phyloP scores from a whole-genome alignment of 2,329 filamentous ascomycete genomes.

The Macrophomina tecta region DNA sequence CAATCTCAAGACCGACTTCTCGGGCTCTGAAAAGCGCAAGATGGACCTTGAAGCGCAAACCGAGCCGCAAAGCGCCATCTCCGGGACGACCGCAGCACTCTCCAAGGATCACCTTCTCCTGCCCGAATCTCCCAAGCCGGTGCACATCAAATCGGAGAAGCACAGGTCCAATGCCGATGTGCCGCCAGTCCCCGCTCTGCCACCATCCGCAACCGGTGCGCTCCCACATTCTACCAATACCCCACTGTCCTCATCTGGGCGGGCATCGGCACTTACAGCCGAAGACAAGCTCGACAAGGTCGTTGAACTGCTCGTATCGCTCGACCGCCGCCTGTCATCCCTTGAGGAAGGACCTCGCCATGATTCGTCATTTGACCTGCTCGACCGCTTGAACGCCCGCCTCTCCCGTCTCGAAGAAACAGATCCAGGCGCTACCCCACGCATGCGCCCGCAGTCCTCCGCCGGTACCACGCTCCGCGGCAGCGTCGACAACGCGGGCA shows the following conservation, averaged over 20 bases:
- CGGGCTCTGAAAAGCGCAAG: constrained; percentile 12
- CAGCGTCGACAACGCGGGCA: not conserved
- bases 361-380: constrained; percentile 17
- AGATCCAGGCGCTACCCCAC: not conserved
- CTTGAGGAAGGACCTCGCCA: constrained; percentile 25
- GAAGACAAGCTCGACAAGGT: constrained; percentile 28
- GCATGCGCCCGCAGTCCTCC: constrained; percentile 7
- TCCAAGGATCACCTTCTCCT: constrained; percentile 27
- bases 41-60: constrained; percentile 25
- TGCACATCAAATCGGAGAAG: constrained; percentile 19
- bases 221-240: not conserved
- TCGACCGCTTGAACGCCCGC: constrained; percentile 20
- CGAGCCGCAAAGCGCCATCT: constrained; percentile 25
- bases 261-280: not conserved
- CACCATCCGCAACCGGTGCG: constrained; percentile 9
- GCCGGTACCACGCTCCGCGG: not conserved
- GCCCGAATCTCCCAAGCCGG: constrained; percentile 25
- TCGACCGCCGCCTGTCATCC: constrained; percentile 23
- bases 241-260: constrained; percentile 3
- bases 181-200: constrained; percentile 22
- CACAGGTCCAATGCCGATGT: constrained; percentile 2
- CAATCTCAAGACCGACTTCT: constrained; percentile 28
- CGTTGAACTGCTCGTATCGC: constrained; percentile 26
- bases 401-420: constrained; percentile 15
- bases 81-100: constrained; percentile 24